Evolutionary conservation across 2,329 filamentous ascomycete genomes (phyloP), one percentile per base, ranked within the genome.

Genomic region (Aureobasidium sp.): DNA sequence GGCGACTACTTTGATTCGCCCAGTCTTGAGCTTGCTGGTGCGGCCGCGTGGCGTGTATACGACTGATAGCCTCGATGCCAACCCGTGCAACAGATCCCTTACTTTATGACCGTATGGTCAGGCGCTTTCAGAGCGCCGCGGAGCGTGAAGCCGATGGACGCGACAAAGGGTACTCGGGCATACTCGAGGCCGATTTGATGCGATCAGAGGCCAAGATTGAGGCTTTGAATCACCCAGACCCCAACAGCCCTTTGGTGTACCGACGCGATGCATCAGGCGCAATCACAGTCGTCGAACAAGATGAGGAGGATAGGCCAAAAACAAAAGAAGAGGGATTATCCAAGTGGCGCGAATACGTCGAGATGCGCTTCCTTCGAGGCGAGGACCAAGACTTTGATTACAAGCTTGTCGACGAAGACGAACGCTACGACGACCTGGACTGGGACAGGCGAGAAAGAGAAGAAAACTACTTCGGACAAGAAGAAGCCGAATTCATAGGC

Each of bases 371-470:
- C 68, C 73, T 96, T 34, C 76, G 80, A 25, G 91, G 91, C 0
- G 81, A 81, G 6, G 91, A 95, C 69, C 79, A 81, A 1, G 90
- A 95, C 50, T 93, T 95, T 68, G 87, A 93, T 64, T 96, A 96
- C 70, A 72, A 68, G 1, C 68, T 66, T 3, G 86, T 96, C 5
- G 91, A 96, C 69, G 76, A 77, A 39, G 85, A 88, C 68, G 86
- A 91, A 34, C 85, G 86, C 25, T 86, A 85, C 61, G 90, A 96
- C 71, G 84, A 86, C 73, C 71, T 75, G 78, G 73, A 80, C 70
- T 78, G 83, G 77, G 80, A 82, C 66, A 80, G 81, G 64, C 75
- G 79, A n/a, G 85, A 87, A 58, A 77, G 78, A 14, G 81, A 93
- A 72, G 90, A 96, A 41, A 81, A 80, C 25, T 96, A 89, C 78